These are phyloP conservation scores for Berkeleyomyces rouxiae DNA, from an alignment of 2,329 filamentous ascomycete genomes.

Conservation along the genomic window DNA sequence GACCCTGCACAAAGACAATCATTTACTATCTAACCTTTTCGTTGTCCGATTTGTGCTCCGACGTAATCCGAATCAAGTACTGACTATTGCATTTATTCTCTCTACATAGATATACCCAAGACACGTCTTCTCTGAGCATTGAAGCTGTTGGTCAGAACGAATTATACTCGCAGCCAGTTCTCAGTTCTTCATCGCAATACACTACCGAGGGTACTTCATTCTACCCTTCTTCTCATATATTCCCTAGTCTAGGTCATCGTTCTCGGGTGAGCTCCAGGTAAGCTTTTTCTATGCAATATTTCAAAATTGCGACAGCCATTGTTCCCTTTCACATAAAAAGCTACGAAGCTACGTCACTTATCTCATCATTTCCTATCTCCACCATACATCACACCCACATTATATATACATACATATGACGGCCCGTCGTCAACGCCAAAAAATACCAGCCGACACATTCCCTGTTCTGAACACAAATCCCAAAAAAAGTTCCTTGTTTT, in stretches of 20 bases:
- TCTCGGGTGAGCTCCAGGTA: conserved; percentile 39
- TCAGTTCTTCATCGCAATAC: conserved; percentile 32
- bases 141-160: conserved; percentile 27
- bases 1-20: background rate
- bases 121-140: conserved; percentile 36
- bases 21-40: background rate
- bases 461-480: background rate
- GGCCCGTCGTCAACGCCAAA: background rate
- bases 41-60: conserved; percentile 1
- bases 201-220: conserved; percentile 32
- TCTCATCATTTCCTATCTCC: background rate
- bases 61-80: background rate
- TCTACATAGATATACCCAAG: conserved; percentile 35
- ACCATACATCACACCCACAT: background rate
- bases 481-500: background rate
- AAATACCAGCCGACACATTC: background rate
- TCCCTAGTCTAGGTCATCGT: conserved; percentile 35
- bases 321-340: background rate
- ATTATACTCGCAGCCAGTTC: conserved; percentile 33
- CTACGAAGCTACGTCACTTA: background rate
- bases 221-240: conserved; percentile 31
- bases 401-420: background rate
- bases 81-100: conserved; percentile 10
- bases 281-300: conserved; percentile 16
- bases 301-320: background rate